Evolutionary conservation across 2,329 filamentous ascomycete species (phyloP).

Genomic region (Diaporthe australafricana): DNA sequence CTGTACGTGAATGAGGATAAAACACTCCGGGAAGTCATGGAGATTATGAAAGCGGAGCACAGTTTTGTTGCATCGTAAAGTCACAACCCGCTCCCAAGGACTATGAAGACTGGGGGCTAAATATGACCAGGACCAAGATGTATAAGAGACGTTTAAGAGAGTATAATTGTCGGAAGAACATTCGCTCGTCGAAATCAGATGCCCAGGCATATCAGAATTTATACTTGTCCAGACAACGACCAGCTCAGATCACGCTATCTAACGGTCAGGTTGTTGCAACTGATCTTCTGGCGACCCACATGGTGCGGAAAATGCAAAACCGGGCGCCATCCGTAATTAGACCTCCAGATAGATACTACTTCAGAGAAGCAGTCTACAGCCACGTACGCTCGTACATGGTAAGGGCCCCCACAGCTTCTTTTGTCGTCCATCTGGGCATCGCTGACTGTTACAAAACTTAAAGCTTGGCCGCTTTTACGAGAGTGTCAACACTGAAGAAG

Average conservation of each 20-base stretch:
- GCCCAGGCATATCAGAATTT: not conserved
- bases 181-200: not conserved
- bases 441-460: not conserved
- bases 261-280: constrained; percentile 23
- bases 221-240: not conserved
- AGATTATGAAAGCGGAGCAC: constrained; percentile 18
- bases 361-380: not conserved
- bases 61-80: constrained; percentile 26
- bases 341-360: constrained; percentile 10
- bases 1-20: constrained; percentile 28
- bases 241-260: not conserved
- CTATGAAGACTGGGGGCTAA: not conserved
- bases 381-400: not conserved
- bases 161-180: constrained; percentile 25
- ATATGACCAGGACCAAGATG: not conserved
- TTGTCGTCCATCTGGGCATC: not conserved
- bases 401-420: not conserved
- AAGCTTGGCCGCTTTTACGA: not conserved
- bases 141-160: constrained; percentile 24
- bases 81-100: no score
- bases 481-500: no score
- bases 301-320: constrained; percentile 1
- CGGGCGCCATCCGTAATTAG: not conserved
- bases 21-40: constrained; percentile 29
- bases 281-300: constrained; percentile 5